Evolutionary conservation across 495 filamentous ascomycete genomes (phyloP).

Genomic region (Barbatosphaeria neglecta): DNA sequence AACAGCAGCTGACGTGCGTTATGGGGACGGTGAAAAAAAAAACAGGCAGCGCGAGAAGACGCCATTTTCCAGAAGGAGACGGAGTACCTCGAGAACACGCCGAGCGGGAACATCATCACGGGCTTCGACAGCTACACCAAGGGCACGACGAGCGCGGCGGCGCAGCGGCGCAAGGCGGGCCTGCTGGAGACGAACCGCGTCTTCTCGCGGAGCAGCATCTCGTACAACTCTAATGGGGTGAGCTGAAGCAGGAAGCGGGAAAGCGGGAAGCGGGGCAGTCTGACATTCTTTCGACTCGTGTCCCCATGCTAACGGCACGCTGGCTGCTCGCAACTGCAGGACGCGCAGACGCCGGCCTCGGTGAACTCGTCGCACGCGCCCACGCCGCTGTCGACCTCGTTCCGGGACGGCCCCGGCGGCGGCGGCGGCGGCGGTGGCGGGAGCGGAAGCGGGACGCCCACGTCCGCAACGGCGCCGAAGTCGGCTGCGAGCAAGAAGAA

Average conservation of each 20-base stretch:
- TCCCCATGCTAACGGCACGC: too few species aligned
- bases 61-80: constrained; percentile 74
- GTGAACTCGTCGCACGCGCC: constrained; percentile 27
- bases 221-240: constrained; percentile 36
- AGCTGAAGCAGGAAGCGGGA: too few species aligned
- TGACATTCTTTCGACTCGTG: too few species aligned
- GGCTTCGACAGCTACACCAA: constrained; percentile 98
- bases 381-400: constrained; percentile 36
- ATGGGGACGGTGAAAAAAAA: too few species aligned
- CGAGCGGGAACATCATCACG: constrained; percentile 85
- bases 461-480: constrained; percentile 22
- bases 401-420: constrained; percentile 11
- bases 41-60: constrained; percentile 48
- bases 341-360: constrained; percentile 25
- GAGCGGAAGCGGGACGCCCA: constrained; percentile 33
- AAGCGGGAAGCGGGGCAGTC: too few species aligned
- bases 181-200: constrained; percentile 42
- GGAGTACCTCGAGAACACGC: constrained; percentile 82
- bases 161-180: constrained; percentile 37
- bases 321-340: too few species aligned
- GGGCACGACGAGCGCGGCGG: constrained; percentile 40
- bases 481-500: constrained; percentile 19
- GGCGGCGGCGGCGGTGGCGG: too few species aligned
- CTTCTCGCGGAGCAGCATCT: constrained; percentile 50
- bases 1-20: too few species aligned